A percentile compares a stretch with the other conserved stretches of the same genome.
These are phyloP conservation scores for Suillus subaureus DNA, from an alignment of 768 basidiomycete genomes.

Conservation along the genomic window DNA sequence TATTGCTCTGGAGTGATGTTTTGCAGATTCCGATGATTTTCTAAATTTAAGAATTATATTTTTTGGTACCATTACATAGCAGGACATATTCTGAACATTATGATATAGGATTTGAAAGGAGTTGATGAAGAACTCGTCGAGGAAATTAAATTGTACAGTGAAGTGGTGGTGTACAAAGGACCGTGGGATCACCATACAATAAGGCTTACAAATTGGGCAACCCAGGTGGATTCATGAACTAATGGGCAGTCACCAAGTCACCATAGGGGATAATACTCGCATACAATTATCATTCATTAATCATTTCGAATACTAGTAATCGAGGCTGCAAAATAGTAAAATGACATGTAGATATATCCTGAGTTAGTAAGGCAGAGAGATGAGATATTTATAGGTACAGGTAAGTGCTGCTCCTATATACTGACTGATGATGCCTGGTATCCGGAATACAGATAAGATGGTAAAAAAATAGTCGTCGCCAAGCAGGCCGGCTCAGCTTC, in stretches of 20 bases:
- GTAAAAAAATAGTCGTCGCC: not conserved
- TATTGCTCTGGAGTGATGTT: not conserved
- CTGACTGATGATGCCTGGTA: not conserved
- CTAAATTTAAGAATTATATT: not conserved
- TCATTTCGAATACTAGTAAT: not conserved
- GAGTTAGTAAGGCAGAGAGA: not conserved
- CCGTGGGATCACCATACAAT: not conserved
- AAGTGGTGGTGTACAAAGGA: not conserved
- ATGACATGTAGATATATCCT: not conserved
- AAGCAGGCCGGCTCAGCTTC: not conserved
- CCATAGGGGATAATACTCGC: no score
- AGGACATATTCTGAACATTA: no score
- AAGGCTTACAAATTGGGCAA: no score
- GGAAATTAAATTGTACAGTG: not conserved
- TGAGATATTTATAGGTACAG: not conserved
- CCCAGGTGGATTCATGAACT: no score
- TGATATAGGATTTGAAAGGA: not conserved
- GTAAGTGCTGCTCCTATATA: not conserved
- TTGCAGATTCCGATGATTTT: not conserved
- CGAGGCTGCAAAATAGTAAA: not conserved
- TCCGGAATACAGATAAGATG: no score
- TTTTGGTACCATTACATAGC: not conserved
- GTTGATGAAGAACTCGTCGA: not conserved
- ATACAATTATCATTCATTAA: not conserved
- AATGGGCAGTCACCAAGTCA: no score